Evolutionary conservation across 2,329 filamentous ascomycete species (phyloP).

Genomic region (Ascochyta koolunga): DNA sequence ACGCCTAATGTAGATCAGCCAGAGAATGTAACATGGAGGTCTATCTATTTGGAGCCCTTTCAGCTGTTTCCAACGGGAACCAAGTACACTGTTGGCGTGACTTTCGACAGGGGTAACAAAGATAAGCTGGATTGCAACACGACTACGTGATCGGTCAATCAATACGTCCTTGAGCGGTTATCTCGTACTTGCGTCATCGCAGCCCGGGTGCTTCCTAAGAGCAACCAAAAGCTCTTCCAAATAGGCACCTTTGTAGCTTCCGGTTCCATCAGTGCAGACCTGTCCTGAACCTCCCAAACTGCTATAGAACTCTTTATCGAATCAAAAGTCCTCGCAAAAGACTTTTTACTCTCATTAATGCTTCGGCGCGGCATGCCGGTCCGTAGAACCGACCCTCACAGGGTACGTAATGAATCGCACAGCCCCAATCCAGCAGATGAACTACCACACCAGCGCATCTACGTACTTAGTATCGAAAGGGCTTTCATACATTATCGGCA

Average conservation of each 20-base stretch:
- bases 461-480: constrained; percentile 48
- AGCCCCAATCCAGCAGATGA: constrained; percentile 56
- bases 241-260: constrained; percentile 22
- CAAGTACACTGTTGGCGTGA: constrained; percentile 28
- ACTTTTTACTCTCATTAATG: constrained; percentile 28
- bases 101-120: constrained; percentile 25
- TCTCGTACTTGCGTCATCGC: constrained; percentile 17
- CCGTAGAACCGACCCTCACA: constrained; percentile 57
- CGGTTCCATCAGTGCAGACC: constrained; percentile 16
- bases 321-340: constrained; percentile 15
- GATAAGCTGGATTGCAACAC: constrained; percentile 25
- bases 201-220: not conserved
- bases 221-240: constrained; percentile 19
- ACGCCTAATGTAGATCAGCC: constrained; percentile 27
- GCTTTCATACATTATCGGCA: constrained; percentile 63
- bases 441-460: constrained; percentile 54
- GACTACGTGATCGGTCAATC: constrained; percentile 17
- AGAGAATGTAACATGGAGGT: constrained; percentile 20
- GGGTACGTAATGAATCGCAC: constrained; percentile 70
- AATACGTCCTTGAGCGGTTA: constrained; percentile 24
- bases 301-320: constrained; percentile 23
- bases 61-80: constrained; percentile 28
- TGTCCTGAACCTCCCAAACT: constrained; percentile 18
- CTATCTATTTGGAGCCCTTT: constrained; percentile 26
- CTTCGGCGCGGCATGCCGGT: constrained; percentile 22